Evolutionary conservation across 305 asterid species (phyloP).

Genomic region (Fraxinus sp.): DNA sequence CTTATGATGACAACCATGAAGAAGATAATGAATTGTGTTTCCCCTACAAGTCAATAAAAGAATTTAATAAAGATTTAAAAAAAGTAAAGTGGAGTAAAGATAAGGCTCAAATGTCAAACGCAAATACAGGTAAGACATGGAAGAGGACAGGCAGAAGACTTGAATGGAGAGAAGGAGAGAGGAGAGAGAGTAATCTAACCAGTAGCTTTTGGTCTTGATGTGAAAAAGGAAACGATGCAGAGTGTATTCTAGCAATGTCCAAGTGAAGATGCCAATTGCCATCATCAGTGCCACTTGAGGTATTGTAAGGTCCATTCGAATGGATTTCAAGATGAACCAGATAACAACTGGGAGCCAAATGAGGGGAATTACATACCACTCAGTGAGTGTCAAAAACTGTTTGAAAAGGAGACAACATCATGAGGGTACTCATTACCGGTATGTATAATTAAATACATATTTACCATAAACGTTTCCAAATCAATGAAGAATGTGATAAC

Average conservation of each 20-base stretch:
- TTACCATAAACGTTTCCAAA: background rate
- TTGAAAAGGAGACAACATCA: slow-evolving; percentile 5
- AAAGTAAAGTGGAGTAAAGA: background rate
- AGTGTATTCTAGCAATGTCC: slow-evolving; percentile 78
- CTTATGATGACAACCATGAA: slow-evolving; percentile 90
- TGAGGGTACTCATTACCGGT: background rate
- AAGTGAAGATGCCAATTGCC: slow-evolving; percentile 42
- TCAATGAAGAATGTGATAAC: background rate
- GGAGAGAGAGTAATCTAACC: slow-evolving; percentile 35
- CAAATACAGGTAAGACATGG: background rate
- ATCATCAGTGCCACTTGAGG: slow-evolving; percentile 40
- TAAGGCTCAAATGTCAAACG: background rate
- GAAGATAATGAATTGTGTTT: slow-evolving; percentile 71
- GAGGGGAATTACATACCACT: slow-evolving; percentile 76
- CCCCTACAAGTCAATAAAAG: slow-evolving; percentile 46
- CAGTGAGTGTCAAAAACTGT: slow-evolving; percentile 64
- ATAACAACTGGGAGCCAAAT: slow-evolving; percentile 78
- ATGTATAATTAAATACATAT: no score
- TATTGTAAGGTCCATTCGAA: slow-evolving; percentile 43
- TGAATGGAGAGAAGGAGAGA: background rate
- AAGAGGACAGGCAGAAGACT: background rate
- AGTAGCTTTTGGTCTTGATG: slow-evolving; percentile 55
- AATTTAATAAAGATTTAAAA: background rate
- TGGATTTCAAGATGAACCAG: slow-evolving; percentile 43
- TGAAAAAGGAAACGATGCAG: slow-evolving; percentile 86